Percentiles rank a stretch among this genome's conserved stretches.
Evolutionary conservation across 1,284 basidiomycete species (phyloP).

Genomic region (Leucoagaricus sp.): DNA sequence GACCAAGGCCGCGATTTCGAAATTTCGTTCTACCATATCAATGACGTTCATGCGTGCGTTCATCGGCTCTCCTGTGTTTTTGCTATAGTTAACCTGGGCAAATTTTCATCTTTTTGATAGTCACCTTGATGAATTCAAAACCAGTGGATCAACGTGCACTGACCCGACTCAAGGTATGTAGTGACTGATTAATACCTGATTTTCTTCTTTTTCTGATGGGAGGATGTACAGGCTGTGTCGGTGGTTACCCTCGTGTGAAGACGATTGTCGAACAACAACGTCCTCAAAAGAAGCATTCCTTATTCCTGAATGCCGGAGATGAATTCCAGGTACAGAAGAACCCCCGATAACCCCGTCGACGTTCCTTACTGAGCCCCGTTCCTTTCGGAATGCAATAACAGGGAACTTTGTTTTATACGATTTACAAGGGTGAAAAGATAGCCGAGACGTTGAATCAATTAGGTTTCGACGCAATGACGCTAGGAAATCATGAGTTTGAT

Average conservation of each 20-base stretch:
- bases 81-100: not conserved
- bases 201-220: not conserved
- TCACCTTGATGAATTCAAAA: slow-evolving; percentile 40
- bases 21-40: slow-evolving; percentile 33
- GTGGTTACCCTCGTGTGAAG: slow-evolving; percentile 44
- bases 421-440: slow-evolving; percentile 42
- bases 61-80: not conserved
- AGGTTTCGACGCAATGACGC: slow-evolving; percentile 41
- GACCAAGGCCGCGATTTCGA: slow-evolving; percentile 20
- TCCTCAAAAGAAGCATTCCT: slow-evolving; percentile 30
- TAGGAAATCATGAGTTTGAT: slow-evolving; percentile 45
- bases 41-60: slow-evolving; percentile 33
- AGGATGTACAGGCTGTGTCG: slow-evolving; percentile 33
- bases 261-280: slow-evolving; percentile 33
- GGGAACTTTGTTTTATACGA: slow-evolving; percentile 40
- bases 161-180: slow-evolving; percentile 26
- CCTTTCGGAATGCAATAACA: too few species aligned
- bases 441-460: slow-evolving; percentile 40
- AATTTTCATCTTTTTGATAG: slow-evolving; percentile 11
- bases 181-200: not conserved
- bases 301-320: slow-evolving; percentile 45
- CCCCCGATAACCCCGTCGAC: too few species aligned
- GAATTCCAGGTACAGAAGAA: slow-evolving; percentile 35
- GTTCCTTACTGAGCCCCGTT: too few species aligned
- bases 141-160: slow-evolving; percentile 37